phyloP scores from a whole-genome alignment of 352 stramenopile species.

The Pythium apleroticum region DNA sequence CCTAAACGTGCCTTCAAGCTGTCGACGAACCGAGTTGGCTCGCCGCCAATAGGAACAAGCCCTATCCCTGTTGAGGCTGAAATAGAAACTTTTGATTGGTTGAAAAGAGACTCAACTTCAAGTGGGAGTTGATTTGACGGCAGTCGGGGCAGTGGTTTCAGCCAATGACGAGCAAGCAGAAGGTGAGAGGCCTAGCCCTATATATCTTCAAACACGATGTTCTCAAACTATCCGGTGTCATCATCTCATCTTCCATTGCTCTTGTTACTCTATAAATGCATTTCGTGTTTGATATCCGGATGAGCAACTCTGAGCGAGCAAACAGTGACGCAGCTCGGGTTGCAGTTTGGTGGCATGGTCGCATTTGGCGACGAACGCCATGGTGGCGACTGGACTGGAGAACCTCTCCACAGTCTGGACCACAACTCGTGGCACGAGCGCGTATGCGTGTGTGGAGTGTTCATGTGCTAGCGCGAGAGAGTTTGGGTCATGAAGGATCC shows the following conservation, averaged over 20 bases:
- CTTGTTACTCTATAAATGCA: background rate
- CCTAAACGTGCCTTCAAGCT: conserved; percentile 27
- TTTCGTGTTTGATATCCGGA: background rate
- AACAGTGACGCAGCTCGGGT: background rate
- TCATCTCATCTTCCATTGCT: too few relatives aligned
- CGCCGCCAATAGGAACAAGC: background rate
- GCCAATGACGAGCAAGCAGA: conserved; percentile 4
- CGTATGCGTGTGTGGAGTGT: too few relatives aligned
- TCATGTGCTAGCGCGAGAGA: too few relatives aligned
- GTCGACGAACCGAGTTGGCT: conserved; percentile 27
- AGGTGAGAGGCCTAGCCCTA: background rate
- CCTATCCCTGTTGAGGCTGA: conserved; percentile 9
- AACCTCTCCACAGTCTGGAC: too few relatives aligned
- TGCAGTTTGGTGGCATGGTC: conserved; percentile 6
- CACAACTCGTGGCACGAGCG: too few relatives aligned
- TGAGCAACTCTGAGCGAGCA: background rate
- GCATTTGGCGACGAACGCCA: background rate
- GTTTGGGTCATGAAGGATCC: too few relatives aligned
- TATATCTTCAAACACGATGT: background rate
- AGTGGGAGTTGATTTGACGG: conserved; percentile 20
- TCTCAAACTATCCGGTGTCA: background rate
- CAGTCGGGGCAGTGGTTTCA: conserved; percentile 6
- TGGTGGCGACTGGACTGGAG: background rate
- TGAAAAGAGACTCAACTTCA: conserved; percentile 22
- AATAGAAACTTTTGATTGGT: conserved; percentile 8